These are phyloP conservation scores for Phytopythium sindhum DNA, from an alignment of 352 stramenopile genomes.

Conservation along the genomic window DNA sequence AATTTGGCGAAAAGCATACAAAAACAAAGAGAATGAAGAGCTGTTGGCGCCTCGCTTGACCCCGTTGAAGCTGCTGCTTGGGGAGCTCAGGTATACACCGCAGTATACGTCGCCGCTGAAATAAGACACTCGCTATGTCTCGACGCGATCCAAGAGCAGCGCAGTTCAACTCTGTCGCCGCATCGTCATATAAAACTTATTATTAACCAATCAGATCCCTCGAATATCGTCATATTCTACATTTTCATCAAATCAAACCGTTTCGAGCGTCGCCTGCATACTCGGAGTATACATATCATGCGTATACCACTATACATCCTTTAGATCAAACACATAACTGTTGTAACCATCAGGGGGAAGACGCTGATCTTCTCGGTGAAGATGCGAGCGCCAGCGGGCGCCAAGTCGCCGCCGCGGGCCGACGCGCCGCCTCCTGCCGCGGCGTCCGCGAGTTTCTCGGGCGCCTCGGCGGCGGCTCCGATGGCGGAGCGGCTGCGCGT, in stretches of 20 bases:
- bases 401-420: not conserved
- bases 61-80: too few relatives aligned
- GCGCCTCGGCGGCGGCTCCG: not conserved
- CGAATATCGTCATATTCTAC: too few relatives aligned
- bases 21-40: too few relatives aligned
- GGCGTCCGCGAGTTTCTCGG: not conserved
- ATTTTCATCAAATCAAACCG: not conserved
- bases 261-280: not conserved
- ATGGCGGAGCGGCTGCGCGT: constrained; percentile 14
- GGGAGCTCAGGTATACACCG: too few relatives aligned
- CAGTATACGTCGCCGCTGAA: too few relatives aligned
- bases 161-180: too few relatives aligned
- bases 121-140: too few relatives aligned
- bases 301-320: not conserved
- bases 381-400: not conserved
- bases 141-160: too few relatives aligned
- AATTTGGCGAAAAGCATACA: too few relatives aligned
- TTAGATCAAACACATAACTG: too few relatives aligned
- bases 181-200: not conserved
- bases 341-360: too few relatives aligned
- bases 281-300: not conserved
- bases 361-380: not conserved
- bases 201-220: constrained; percentile 3
- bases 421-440: not conserved
- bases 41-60: too few relatives aligned